A percentile compares a stretch with the other conserved stretches of the same genome.
Conservation (phyloP, 2,329 filamentous ascomycete species). For the Alternaria tenuissima region DNA sequence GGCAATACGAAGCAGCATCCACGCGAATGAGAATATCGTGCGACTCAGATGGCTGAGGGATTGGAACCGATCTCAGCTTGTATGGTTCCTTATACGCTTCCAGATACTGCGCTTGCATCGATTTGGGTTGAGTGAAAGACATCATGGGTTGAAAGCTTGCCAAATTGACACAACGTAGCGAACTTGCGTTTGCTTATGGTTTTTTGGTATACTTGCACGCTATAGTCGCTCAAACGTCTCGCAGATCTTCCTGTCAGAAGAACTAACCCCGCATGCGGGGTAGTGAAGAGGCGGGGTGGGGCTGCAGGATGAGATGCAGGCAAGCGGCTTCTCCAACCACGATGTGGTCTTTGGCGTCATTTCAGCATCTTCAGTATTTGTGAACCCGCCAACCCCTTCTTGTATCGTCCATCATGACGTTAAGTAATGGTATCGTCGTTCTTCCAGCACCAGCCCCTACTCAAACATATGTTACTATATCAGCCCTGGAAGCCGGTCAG, state of each 20-base stretch:
- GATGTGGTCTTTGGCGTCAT: background rate
- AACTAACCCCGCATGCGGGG: slow-evolving; percentile 40
- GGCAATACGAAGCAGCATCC: slow-evolving; percentile 59
- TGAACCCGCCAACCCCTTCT: background rate
- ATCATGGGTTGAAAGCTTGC: slow-evolving; percentile 10
- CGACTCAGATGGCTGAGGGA: slow-evolving; percentile 42
- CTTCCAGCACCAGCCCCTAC: slow-evolving; percentile 31
- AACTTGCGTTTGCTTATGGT: background rate
- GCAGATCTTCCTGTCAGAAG: background rate
- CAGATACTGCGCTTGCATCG: slow-evolving; percentile 55
- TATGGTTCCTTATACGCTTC: slow-evolving; percentile 55
- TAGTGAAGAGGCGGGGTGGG: slow-evolving; percentile 28
- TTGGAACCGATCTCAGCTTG: slow-evolving; percentile 45
- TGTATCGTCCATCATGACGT: slow-evolving; percentile 8
- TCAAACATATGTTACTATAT: slow-evolving; percentile 43
- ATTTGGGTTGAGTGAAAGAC: slow-evolving; percentile 27
- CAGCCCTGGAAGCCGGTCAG: slow-evolving; percentile 44
- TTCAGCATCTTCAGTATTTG: background rate
- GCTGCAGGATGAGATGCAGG: slow-evolving; percentile 16
- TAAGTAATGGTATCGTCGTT: slow-evolving; percentile 15
- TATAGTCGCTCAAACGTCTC: background rate
- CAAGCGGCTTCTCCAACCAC: background rate
- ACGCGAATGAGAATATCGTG: slow-evolving; percentile 58
- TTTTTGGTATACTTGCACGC: background rate
- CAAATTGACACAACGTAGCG: background rate